phyloP scores from a whole-genome alignment of 2,329 filamentous ascomycete genomes.

The Colletotrichum tofieldiae region DNA sequence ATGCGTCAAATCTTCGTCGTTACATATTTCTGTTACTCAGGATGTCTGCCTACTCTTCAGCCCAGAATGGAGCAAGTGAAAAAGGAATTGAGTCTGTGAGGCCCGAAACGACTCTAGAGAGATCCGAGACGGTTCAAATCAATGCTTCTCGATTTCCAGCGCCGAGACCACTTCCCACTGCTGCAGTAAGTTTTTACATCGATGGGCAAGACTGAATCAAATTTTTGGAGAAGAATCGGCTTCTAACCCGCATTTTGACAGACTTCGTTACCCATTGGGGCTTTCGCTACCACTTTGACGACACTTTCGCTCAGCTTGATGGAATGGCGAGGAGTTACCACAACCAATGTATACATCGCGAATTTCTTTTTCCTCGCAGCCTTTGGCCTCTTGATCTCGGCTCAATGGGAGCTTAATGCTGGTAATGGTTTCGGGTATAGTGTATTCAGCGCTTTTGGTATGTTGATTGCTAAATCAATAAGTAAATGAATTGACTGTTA shows the following conservation, averaged over 20 bases:
- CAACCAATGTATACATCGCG: conserved; percentile 66
- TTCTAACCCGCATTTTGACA: conserved; percentile 40
- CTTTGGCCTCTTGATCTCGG: conserved; percentile 67
- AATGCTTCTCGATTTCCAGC: background rate
- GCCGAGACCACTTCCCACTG: conserved; percentile 29
- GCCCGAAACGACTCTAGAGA: conserved; percentile 11
- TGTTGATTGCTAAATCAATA: background rate
- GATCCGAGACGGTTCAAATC: background rate
- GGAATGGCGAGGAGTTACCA: conserved; percentile 68
- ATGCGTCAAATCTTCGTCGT: background rate
- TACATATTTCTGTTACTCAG: background rate
- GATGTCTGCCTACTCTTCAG: conserved; percentile 15
- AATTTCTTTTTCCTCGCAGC: conserved; percentile 68
- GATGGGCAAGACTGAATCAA: background rate
- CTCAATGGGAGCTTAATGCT: conserved; percentile 69
- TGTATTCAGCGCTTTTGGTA: conserved; percentile 68
- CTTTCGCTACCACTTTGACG: conserved; percentile 69
- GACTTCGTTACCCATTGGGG: conserved; percentile 66
- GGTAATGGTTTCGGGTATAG: conserved; percentile 70
- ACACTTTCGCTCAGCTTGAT: conserved; percentile 69
- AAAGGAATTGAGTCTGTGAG: conserved; percentile 10
- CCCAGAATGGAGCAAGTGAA: conserved; percentile 13
- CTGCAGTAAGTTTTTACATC: conserved; percentile 15
- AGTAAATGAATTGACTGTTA: background rate
- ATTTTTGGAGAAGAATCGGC: background rate